A percentile compares a stretch with the other conserved stretches of the same genome.
phyloP scores from a whole-genome alignment of 441 rosid species.

The Populus tomentosa region DNA sequence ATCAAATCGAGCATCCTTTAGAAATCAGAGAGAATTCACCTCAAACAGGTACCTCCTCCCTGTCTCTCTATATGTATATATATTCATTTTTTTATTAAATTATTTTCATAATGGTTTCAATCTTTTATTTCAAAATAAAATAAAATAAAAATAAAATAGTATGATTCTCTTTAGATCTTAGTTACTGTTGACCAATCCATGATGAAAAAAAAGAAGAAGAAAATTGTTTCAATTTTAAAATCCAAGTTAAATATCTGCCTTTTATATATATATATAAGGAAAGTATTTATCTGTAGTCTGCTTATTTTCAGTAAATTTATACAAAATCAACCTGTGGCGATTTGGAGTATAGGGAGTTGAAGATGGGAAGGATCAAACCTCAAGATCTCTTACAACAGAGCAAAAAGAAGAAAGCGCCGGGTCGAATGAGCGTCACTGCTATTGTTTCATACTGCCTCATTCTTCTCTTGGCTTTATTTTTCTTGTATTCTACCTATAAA shows the following conservation, averaged over 20 bases:
- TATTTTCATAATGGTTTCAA: neutral
- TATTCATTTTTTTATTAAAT: neutral
- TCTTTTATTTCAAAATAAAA: too few species aligned
- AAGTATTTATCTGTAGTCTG: neutral
- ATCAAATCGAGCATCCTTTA: neutral
- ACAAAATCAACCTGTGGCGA: neutral
- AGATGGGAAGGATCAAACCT: constrained; percentile 92
- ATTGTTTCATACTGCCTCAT: constrained; percentile 45
- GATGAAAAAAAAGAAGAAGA: neutral
- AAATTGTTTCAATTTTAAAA: neutral
- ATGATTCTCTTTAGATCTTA: neutral
- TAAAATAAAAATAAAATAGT: too few species aligned
- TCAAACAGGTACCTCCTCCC: neutral
- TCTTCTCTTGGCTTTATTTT: constrained; percentile 48
- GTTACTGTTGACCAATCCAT: neutral
- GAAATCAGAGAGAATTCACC: neutral
- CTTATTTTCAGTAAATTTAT: neutral
- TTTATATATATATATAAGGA: too few species aligned
- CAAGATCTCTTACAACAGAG: constrained; percentile 80
- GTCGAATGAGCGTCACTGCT: constrained; percentile 53
- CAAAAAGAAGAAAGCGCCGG: constrained; percentile 82
- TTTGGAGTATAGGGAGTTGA: neutral
- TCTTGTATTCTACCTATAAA: constrained; percentile 61
- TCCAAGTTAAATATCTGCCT: too few species aligned
- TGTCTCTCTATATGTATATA: too few species aligned